Base-by-base conservation (phyloP, 1,139 yeast genomes). In the Candida mesenterica region DNA sequence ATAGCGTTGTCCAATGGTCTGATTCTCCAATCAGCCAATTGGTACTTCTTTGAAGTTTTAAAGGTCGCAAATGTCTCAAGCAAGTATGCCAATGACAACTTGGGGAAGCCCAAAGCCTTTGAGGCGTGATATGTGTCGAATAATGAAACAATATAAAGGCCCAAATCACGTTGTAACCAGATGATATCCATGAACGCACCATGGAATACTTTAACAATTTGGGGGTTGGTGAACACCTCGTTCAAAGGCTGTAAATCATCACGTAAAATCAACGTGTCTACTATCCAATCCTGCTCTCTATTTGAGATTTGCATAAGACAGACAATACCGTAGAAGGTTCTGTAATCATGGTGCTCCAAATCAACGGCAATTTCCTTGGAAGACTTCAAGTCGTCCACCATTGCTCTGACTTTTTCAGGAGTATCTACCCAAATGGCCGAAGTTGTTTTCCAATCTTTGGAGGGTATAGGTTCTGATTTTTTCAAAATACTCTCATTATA, bases 111-210 rank as follows among this genome's bases (percentile, higher is more conserved):
- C 22, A 94, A 65, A 14, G 77, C 77, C 45, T 77, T 79, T 0
- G 96, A 78, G 0, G 98, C 98, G 61, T 84, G 92, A 57, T 75
- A 90, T 0, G 98, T 94, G 57, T 94, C 99, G 57, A 94, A 92
- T 18, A 94, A 62, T 26, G 94, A 78, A 5, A 92, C 98, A 15
- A 94, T 66, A 50, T 94, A 94, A 10, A 94, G 63, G 0, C 99
- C 99, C 45, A 94, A 72, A 55, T 94, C 98, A 47, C 98, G 72
- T 62, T 94, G 99, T 28, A 94, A 68, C 99, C 99, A 94, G 33
- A 88, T 82, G 7, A 92, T 85, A 66, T 94, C 99, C 96, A 89
- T 89, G 46, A 80, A 82, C 0, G 98, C 96, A 44, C 99, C 98
- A 55, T 94, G 99, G 48, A 94, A 78, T 1, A 94, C 95, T 55